Evolutionary conservation across 495 filamentous ascomycete species (phyloP).

Genomic region (Oleoguttula mirabilis): DNA sequence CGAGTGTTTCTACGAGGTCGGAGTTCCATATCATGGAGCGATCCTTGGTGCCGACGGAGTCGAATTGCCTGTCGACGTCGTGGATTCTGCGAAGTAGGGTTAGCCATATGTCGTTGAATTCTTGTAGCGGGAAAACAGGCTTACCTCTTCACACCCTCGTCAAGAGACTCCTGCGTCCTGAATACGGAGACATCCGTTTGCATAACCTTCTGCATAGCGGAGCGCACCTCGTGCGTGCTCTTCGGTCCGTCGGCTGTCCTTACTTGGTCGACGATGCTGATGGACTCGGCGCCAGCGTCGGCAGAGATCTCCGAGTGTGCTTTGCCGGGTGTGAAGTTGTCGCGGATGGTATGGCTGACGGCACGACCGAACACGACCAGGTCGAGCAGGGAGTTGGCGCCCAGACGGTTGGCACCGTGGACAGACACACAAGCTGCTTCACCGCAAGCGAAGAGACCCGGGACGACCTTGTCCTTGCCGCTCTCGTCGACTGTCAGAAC

Average conservation of each 20-base stretch:
- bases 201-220: conserved; percentile 95
- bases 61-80: conserved; percentile 65
- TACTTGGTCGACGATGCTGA: conserved; percentile 70
- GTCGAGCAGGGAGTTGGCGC: conserved; percentile 95
- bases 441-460: conserved; percentile 89
- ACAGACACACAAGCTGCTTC: conserved; percentile 98
- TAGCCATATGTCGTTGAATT: not conserved
- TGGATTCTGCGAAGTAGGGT: conserved; percentile 41
- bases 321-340: conserved; percentile 68
- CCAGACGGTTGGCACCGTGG: conserved; percentile 93
- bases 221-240: conserved; percentile 71
- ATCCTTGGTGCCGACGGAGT: conserved; percentile 82
- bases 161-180: conserved; percentile 79
- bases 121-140: no score
- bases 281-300: conserved; percentile 75
- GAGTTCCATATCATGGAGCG: conserved; percentile 99
- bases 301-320: conserved; percentile 62
- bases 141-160: conserved; percentile 57
- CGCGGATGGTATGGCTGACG: conserved; percentile 87
- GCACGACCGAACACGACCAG: conserved; percentile 95
- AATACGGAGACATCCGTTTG: conserved; percentile 94
- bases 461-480: conserved; percentile 85
- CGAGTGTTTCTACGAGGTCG: conserved; percentile 89
- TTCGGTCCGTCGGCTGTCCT: conserved; percentile 72
- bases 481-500: conserved; percentile 71